Percentiles rank a stretch among this genome's conserved stretches.
These are phyloP conservation scores for Oryza brachyantha DNA, from an alignment of 176 grass and related monocot species.

Conservation along the genomic window DNA sequence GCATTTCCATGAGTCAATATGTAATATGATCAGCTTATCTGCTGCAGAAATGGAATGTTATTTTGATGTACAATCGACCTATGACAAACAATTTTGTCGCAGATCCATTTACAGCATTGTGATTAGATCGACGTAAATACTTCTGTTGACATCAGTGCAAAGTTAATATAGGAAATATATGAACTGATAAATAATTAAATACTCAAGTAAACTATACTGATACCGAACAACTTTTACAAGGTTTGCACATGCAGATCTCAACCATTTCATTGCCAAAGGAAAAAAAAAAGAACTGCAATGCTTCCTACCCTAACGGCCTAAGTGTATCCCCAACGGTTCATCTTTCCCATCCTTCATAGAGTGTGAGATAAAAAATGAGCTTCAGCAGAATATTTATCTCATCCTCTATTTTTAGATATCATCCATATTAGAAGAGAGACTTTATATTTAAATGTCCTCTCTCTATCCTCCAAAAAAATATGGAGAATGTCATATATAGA, in stretches of 20 bases:
- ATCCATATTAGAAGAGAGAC: too few species aligned
- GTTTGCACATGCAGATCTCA: not conserved
- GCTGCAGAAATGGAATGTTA: not conserved
- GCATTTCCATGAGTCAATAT: conserved; percentile 3
- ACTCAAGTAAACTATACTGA: not conserved
- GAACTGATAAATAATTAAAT: not conserved
- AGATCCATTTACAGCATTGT: not conserved
- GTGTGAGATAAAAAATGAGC: too few species aligned
- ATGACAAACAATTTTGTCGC: not conserved
- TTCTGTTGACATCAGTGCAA: not conserved
- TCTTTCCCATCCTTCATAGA: too few species aligned
- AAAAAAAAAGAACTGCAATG: not conserved
- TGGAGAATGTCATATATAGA: too few species aligned
- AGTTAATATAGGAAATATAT: not conserved
- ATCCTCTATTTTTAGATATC: too few species aligned
- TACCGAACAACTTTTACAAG: not conserved
- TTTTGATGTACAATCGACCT: not conserved
- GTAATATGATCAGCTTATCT: not conserved
- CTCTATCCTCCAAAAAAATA: too few species aligned
- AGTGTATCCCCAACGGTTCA: too few species aligned
- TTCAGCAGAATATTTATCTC: too few species aligned
- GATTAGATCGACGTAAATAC: too few species aligned
- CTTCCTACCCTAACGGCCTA: not conserved
- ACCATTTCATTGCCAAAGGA: not conserved
- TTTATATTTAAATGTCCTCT: too few species aligned